A percentile compares a stretch with the other conserved stretches of the same genome.
phyloP scores from a whole-genome alignment of 2,329 filamentous ascomycete species.

The Akanthomyces uredinophilus region DNA sequence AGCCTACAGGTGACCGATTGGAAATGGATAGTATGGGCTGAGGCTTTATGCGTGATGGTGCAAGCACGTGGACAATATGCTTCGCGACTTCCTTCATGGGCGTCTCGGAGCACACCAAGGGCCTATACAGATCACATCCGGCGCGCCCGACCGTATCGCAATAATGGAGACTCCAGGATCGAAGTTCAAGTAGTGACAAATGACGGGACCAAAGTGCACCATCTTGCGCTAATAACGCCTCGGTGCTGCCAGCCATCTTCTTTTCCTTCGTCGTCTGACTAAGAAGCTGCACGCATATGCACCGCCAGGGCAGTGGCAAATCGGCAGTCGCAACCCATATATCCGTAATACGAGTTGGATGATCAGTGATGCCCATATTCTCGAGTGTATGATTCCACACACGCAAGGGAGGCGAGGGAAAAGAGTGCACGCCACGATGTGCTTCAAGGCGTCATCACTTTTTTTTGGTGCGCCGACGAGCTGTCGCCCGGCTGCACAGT shows the following conservation, averaged over 20 bases:
- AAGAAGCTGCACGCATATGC: not conserved
- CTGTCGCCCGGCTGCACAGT: not conserved
- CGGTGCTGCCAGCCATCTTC: not conserved
- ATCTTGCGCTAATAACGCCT: not conserved
- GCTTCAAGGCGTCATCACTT: constrained; percentile 9
- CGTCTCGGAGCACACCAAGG: no score
- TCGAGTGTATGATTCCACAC: not conserved
- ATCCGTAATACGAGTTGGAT: not conserved
- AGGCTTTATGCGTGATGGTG: no score
- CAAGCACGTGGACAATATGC: no score
- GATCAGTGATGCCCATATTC: not conserved
- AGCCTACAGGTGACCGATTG: no score
- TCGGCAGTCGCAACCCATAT: not conserved
- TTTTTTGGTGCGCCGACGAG: not conserved
- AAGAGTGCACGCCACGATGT: not conserved
- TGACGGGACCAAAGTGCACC: not conserved
- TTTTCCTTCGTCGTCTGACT: not conserved
- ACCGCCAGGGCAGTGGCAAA: not conserved
- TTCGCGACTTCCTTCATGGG: no score
- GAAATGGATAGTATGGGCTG: no score
- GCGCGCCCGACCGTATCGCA: no score
- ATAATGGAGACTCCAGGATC: no score
- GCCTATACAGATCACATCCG: no score
- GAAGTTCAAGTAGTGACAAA: not conserved
- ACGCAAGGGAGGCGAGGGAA: not conserved